These are phyloP conservation scores for Ganoderma boninense DNA, from an alignment of 1,284 basidiomycete species.

Conservation along the genomic window DNA sequence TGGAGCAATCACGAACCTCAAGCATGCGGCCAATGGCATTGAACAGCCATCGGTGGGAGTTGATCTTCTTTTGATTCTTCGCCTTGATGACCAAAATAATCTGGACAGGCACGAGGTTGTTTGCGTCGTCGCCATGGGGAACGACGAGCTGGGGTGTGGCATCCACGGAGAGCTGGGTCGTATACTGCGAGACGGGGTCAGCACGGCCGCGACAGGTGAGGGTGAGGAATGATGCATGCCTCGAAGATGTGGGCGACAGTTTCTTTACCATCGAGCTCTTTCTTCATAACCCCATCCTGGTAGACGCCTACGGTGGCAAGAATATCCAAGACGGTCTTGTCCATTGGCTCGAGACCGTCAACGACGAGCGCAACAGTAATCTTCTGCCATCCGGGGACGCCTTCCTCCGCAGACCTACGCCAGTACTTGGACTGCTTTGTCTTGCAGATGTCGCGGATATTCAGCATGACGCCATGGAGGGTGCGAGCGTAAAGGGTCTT, in stretches of 20 bases:
- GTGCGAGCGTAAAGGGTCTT: slow-evolving; percentile 94
- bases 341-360: slow-evolving; percentile 95
- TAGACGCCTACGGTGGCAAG: slow-evolving; percentile 90
- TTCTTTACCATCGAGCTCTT: slow-evolving; percentile 90
- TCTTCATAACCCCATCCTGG: slow-evolving; percentile 97
- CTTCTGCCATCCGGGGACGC: slow-evolving; percentile 90
- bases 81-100: slow-evolving; percentile 96
- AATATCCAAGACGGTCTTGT: slow-evolving; percentile 92
- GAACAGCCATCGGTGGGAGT: slow-evolving; percentile 97
- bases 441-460: slow-evolving; percentile 98
- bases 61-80: slow-evolving; percentile 98
- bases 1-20: slow-evolving; percentile 52
- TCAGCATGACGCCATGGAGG: slow-evolving; percentile 95
- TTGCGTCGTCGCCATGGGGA: slow-evolving; percentile 87
- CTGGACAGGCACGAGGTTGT: slow-evolving; percentile 95
- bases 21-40: slow-evolving; percentile 92
- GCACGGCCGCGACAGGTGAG: neutral
- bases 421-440: slow-evolving; percentile 96
- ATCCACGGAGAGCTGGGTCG: slow-evolving; percentile 92
- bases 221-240: slow-evolving; percentile 49
- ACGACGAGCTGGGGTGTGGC: slow-evolving; percentile 89
- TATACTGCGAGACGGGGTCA: slow-evolving; percentile 64
- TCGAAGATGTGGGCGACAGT: slow-evolving; percentile 94
- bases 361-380: slow-evolving; percentile 93
- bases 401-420: slow-evolving; percentile 87